Percentiles rank a stretch among this genome's conserved stretches.
phyloP scores from a whole-genome alignment of 768 basidiomycete species.

The Hygrophorus russula region DNA sequence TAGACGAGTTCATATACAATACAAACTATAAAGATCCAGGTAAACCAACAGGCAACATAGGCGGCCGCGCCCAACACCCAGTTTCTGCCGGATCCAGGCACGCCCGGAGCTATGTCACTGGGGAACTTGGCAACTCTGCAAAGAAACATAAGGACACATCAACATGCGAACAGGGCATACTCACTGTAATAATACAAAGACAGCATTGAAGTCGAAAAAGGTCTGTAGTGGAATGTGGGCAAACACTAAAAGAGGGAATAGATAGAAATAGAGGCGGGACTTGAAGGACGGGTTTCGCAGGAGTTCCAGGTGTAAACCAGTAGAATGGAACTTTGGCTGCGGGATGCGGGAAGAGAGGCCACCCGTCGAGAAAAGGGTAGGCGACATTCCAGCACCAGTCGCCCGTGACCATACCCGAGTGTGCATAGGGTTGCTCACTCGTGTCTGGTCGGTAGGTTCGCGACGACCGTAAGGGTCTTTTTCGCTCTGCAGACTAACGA shows the following conservation, averaged over 20 bases:
- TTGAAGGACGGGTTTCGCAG: conserved; percentile 46
- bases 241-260: conserved; percentile 62
- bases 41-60: conserved; percentile 72
- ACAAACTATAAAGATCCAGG: conserved; percentile 64
- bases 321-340: conserved; percentile 58
- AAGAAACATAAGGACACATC: conserved; percentile 4
- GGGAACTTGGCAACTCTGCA: conserved; percentile 66
- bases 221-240: conserved; percentile 67
- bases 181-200: conserved; percentile 75
- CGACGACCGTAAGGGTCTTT: conserved; percentile 27
- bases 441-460: conserved; percentile 42
- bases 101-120: conserved; percentile 55
- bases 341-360: conserved; percentile 23
- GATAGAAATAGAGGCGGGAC: conserved; percentile 52
- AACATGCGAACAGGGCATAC: conserved; percentile 21
- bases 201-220: conserved; percentile 84
- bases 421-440: conserved; percentile 25
- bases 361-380: conserved; percentile 29
- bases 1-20: conserved; percentile 70
- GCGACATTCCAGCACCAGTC: conserved; percentile 30
- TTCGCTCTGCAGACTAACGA: conserved; percentile 56
- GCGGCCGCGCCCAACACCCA: conserved; percentile 80
- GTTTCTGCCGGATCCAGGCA: conserved; percentile 59
- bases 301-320: conserved; percentile 56
- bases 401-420: conserved; percentile 51